phyloP scores from a whole-genome alignment of 169 alveolate species.

The Plasmodium malariae region DNA sequence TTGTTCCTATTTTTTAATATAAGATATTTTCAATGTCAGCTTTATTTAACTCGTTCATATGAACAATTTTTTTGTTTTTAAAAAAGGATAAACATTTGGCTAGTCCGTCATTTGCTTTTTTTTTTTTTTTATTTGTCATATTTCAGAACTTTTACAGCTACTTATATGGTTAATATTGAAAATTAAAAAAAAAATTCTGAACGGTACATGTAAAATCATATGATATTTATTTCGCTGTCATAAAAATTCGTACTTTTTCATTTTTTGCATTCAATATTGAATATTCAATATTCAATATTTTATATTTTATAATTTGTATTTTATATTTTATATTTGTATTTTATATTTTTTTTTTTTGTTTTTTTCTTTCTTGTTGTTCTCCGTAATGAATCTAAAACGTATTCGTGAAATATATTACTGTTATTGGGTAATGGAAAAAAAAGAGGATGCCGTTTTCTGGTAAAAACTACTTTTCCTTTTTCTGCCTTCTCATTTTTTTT shows the following conservation, averaged over 20 bases:
- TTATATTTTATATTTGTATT: too few relatives aligned
- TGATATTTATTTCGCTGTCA: neutral
- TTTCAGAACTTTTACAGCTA: constrained; percentile 1
- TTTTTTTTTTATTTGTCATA: neutral
- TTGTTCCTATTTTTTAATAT: neutral
- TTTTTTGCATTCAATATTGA: too few relatives aligned
- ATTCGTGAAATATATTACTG: neutral
- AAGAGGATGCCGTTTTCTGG: neutral
- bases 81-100: neutral
- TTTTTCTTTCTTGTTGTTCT: neutral
- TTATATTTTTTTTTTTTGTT: neutral
- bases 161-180: constrained; percentile 1
- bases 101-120: neutral
- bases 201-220: neutral
- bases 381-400: neutral
- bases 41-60: neutral
- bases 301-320: too few relatives aligned
- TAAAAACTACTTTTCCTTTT: constrained; percentile 35
- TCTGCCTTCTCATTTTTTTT: constrained; percentile 69
- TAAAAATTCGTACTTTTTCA: too few relatives aligned
- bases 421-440: neutral
- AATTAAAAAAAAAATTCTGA: constrained; percentile 7
- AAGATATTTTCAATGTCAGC: neutral
- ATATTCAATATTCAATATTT: too few relatives aligned
- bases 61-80: constrained; percentile 7